These are phyloP conservation scores for Ogataea kodamae DNA, from an alignment of 805 yeast genomes.

Conservation along the genomic window DNA sequence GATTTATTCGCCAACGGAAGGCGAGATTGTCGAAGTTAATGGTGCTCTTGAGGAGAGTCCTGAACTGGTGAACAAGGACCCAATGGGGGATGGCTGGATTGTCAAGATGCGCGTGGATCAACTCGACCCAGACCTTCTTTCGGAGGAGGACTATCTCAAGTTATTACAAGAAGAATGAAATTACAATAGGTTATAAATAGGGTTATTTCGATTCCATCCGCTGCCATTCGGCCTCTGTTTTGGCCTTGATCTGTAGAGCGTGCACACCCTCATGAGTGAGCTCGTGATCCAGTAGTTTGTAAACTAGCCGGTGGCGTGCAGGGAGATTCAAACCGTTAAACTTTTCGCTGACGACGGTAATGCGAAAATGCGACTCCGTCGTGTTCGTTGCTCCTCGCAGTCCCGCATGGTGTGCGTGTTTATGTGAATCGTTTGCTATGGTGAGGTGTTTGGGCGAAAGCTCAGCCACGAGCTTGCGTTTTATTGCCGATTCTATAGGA, in stretches of 20 bases:
- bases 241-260: slow-evolving; percentile 82
- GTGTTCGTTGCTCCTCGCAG: slow-evolving; percentile 67
- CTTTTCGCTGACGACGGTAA: slow-evolving; percentile 65
- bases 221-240: slow-evolving; percentile 59
- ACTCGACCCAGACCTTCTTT: slow-evolving; percentile 41
- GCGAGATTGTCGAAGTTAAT: slow-evolving; percentile 73
- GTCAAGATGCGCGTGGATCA: slow-evolving; percentile 63
- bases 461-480: slow-evolving; percentile 43
- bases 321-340: slow-evolving; percentile 68
- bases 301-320: slow-evolving; percentile 73
- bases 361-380: slow-evolving; percentile 78
- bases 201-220: slow-evolving; percentile 13
- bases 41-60: slow-evolving; percentile 64
- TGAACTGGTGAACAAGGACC: slow-evolving; percentile 77
- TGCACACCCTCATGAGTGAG: slow-evolving; percentile 71
- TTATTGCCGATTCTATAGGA: slow-evolving; percentile 44
- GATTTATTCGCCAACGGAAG: slow-evolving; percentile 82
- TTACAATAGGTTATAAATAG: too few species aligned
- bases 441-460: slow-evolving; percentile 39
- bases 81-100: slow-evolving; percentile 93
- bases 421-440: slow-evolving; percentile 77
- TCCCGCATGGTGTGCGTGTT: slow-evolving; percentile 85
- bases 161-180: slow-evolving; percentile 53
- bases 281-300: slow-evolving; percentile 67
- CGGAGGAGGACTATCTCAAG: slow-evolving; percentile 54